Evolutionary conservation across 331 rosid genomes (phyloP).

Genomic region (Pyrus hybrid): DNA sequence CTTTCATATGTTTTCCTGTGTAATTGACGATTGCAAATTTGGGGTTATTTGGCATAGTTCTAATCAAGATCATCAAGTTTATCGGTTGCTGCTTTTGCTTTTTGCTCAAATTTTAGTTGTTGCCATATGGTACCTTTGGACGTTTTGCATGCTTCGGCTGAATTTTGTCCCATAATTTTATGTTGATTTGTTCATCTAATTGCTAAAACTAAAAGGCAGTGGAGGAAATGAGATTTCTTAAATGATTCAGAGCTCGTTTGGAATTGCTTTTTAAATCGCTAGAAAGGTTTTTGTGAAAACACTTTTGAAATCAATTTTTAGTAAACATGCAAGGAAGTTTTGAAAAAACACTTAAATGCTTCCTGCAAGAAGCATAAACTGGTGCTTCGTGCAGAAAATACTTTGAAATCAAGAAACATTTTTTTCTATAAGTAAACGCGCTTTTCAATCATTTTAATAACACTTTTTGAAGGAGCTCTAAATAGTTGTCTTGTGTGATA

Average conservation of each 20-base stretch:
- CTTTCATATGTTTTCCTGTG: neutral
- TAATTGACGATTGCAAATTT: neutral
- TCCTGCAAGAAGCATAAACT: too few species aligned
- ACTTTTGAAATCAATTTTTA: too few species aligned
- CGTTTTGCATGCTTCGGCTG: neutral
- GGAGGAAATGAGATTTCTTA: too few species aligned
- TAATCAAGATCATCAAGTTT: neutral
- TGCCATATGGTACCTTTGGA: neutral
- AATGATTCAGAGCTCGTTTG: accelerated
- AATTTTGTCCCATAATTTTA: too few species aligned
- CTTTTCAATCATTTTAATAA: accelerated
- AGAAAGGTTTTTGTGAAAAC: too few species aligned
- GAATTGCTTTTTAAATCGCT: accelerated
- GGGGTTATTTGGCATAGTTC: neutral
- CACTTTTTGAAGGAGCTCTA: too few species aligned
- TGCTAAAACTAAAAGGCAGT: neutral
- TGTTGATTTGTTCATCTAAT: neutral
- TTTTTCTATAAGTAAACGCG: accelerated
- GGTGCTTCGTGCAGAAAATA: too few species aligned
- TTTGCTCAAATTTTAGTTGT: too few species aligned
- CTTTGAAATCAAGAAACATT: too few species aligned
- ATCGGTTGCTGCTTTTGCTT: neutral
- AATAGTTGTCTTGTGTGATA: too few species aligned
- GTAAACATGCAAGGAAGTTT: too few species aligned
- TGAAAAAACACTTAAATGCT: too few species aligned